Evolutionary conservation across 768 basidiomycete genomes (phyloP).

Genomic region (Dentipellis sp.): DNA sequence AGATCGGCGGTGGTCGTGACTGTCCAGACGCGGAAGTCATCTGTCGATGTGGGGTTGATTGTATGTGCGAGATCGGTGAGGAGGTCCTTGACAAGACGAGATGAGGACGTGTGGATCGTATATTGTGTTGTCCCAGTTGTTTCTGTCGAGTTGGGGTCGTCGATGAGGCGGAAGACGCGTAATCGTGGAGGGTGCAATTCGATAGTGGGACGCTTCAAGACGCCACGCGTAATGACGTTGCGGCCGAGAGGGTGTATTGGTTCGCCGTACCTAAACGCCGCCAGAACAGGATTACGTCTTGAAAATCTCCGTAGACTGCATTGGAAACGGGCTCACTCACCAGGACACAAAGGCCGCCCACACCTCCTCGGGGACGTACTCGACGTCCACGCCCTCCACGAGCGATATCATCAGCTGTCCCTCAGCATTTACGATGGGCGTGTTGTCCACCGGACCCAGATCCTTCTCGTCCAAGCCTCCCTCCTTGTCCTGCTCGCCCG

Average conservation of each 20-base stretch:
- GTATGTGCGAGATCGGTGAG: conserved; percentile 19
- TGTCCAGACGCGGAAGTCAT: conserved; percentile 54
- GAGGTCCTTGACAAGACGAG: conserved; percentile 35
- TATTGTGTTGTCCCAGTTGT: conserved; percentile 20
- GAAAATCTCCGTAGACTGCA: not conserved
- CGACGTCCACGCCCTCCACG: conserved; percentile 59
- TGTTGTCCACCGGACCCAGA: conserved; percentile 72
- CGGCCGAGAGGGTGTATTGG: conserved; percentile 50
- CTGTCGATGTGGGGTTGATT: conserved; percentile 10
- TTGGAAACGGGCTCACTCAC: conserved; percentile 32
- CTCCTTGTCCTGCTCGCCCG: conserved; percentile 60
- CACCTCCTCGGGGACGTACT: conserved; percentile 62
- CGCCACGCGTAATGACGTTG: conserved; percentile 54
- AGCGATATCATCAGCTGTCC: conserved; percentile 38
- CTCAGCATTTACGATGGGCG: conserved; percentile 46
- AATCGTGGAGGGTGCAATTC: conserved; percentile 69
- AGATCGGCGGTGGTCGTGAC: conserved; percentile 25
- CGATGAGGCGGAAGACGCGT: conserved; percentile 38
- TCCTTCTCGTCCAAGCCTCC: conserved; percentile 51
- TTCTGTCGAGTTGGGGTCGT: conserved; percentile 18
- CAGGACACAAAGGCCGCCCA: conserved; percentile 65
- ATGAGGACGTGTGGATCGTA: conserved; percentile 39
- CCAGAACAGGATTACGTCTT: not conserved
- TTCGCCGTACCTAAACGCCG: conserved; percentile 56
- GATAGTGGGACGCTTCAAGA: conserved; percentile 38